phyloP scores from a whole-genome alignment of 495 filamentous ascomycete genomes.

The Aspergillus nidulans region DNA sequence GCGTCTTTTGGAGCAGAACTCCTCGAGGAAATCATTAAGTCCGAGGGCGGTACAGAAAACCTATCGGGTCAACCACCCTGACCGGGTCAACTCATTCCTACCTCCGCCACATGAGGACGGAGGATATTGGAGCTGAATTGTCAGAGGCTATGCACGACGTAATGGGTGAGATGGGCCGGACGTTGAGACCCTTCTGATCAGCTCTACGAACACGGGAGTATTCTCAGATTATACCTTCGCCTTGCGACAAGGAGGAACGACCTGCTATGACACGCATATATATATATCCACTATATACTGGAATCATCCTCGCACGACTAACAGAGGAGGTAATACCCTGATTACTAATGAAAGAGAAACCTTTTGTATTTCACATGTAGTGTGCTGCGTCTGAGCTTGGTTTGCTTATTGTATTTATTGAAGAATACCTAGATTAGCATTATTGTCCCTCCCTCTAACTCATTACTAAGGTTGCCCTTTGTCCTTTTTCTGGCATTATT shows the following conservation, averaged over 20 bases:
- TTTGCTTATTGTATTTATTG: too few species aligned
- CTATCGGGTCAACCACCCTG: conserved; percentile 30
- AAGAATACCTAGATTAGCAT: too few species aligned
- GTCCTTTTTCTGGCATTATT: too few species aligned
- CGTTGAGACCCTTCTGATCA: conserved; percentile 5
- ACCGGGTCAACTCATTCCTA: conserved; percentile 10
- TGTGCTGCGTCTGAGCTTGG: too few species aligned
- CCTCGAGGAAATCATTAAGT: conserved; percentile 15
- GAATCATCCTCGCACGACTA: too few species aligned
- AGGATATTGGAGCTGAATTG: conserved; percentile 8
- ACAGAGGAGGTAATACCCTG: too few species aligned
- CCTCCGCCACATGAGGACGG: conserved; percentile 6
- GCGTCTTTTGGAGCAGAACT: conserved; percentile 25
- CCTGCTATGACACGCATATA: background rate
- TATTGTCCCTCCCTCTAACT: too few species aligned
- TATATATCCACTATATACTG: background rate
- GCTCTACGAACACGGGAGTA: background rate
- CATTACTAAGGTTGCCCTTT: too few species aligned
- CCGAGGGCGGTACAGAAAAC: conserved; percentile 28
- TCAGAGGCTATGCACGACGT: too few species aligned
- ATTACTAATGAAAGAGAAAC: background rate
- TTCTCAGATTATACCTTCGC: background rate
- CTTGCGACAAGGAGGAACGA: background rate
- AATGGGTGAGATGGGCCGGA: background rate
- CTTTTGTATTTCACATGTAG: background rate